These are phyloP conservation scores for Colletotrichum karsti DNA, from an alignment of 2,329 filamentous ascomycete genomes.

Conservation along the genomic window DNA sequence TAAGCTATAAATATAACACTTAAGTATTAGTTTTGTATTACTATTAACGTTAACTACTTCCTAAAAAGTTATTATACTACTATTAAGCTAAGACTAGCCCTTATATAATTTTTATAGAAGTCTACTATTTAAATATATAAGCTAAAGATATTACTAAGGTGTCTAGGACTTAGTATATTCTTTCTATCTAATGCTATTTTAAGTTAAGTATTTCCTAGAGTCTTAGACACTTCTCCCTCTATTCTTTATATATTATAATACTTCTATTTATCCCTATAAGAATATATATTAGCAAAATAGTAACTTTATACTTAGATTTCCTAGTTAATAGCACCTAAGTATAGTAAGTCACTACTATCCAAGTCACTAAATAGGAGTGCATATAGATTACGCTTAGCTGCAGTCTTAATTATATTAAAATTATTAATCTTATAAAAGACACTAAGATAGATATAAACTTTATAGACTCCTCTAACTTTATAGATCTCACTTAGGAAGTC, in stretches of 20 bases:
- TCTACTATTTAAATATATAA: background rate
- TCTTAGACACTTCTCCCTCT: background rate
- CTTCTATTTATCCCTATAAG: background rate
- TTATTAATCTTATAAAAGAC: background rate
- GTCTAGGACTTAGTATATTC: background rate
- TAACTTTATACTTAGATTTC: background rate
- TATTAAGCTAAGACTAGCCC: background rate
- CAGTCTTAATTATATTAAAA: background rate
- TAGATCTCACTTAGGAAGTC: background rate
- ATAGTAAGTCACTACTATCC: background rate
- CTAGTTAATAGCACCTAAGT: background rate
- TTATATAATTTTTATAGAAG: background rate
- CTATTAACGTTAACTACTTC: background rate
- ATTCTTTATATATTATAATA: background rate
- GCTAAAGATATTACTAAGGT: background rate
- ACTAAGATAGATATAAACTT: background rate
- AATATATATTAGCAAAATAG: background rate
- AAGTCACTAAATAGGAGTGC: background rate
- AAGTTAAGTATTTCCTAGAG: background rate
- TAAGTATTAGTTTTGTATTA: background rate
- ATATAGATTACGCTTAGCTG: background rate
- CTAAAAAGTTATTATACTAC: background rate
- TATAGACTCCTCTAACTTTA: background rate
- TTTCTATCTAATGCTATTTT: background rate
- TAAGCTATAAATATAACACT: background rate